A percentile compares a stretch with the other conserved stretches of the same genome.
phyloP scores from a whole-genome alignment of 768 basidiomycete genomes.

The Mrakia gelida region DNA sequence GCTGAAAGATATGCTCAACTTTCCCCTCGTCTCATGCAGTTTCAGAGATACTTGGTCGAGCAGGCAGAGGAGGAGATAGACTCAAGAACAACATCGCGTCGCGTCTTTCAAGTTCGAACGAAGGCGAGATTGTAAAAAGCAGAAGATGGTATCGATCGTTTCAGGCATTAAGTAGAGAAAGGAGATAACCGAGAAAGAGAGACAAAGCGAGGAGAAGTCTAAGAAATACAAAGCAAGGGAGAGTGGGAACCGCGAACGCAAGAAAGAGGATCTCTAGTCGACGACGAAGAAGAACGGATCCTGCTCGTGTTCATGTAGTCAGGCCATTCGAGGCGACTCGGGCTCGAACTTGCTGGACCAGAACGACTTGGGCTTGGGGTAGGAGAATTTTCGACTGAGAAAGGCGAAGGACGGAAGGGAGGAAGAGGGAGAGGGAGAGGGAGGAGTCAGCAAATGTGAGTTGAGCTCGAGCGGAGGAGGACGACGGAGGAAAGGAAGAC shows the following conservation, averaged over 20 bases:
- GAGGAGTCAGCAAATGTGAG: neutral
- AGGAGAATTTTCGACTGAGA: neutral
- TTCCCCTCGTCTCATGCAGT: no score
- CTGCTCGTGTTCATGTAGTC: neutral
- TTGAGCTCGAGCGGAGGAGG: neutral
- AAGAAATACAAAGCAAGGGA: neutral
- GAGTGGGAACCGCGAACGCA: neutral
- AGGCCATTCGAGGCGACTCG: neutral
- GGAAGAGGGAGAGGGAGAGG: no score
- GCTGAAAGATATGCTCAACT: no score
- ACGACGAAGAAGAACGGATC: neutral
- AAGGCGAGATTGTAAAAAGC: neutral
- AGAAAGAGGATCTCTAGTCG: neutral
- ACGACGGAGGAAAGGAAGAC: neutral
- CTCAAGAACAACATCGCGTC: no score
- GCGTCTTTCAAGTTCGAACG: neutral
- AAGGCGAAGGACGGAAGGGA: neutral
- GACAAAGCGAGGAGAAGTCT: neutral
- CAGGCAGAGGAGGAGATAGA: no score
- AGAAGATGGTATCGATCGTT: neutral
- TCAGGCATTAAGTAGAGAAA: neutral
- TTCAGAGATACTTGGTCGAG: no score
- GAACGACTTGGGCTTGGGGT: constrained; percentile 8
- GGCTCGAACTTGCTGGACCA: neutral
- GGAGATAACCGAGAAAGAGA: neutral